Percentiles rank a stretch among this genome's conserved stretches.
Evolutionary conservation across 2,329 filamentous ascomycete genomes (phyloP).

Genomic region (Colletotrichum sp.): DNA sequence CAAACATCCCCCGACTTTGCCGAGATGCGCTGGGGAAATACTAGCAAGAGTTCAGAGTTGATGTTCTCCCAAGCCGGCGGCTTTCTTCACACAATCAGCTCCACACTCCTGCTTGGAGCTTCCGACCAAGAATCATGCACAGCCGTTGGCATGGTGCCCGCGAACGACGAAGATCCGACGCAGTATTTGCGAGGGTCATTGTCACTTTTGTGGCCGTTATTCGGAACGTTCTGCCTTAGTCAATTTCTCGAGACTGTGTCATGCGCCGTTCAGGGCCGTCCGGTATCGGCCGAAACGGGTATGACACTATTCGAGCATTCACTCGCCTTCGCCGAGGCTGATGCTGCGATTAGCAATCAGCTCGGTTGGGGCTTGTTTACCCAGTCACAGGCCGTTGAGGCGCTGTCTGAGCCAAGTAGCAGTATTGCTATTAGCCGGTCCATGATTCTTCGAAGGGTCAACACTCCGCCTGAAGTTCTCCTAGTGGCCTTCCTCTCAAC

Average conservation of each 20-base stretch:
- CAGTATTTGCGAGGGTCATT: slow-evolving; percentile 76
- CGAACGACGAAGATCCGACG: slow-evolving; percentile 52
- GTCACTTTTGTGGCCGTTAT: slow-evolving; percentile 76
- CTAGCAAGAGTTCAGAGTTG: slow-evolving; percentile 67
- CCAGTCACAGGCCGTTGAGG: slow-evolving; percentile 46
- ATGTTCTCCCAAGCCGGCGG: slow-evolving; percentile 74
- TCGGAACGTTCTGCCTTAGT: slow-evolving; percentile 72
- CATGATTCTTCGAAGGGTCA: slow-evolving; percentile 79
- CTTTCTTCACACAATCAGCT: slow-evolving; percentile 75
- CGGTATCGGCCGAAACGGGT: slow-evolving; percentile 82
- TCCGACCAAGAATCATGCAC: slow-evolving; percentile 77
- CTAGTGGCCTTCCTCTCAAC: slow-evolving; percentile 87
- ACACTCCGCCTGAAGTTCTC: slow-evolving; percentile 88
- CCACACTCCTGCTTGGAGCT: slow-evolving; percentile 73
- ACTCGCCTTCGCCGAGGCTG: slow-evolving; percentile 92
- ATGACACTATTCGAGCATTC: slow-evolving; percentile 98
- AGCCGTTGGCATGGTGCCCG: slow-evolving; percentile 74
- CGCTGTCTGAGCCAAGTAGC: not conserved
- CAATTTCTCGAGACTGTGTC: slow-evolving; percentile 90
- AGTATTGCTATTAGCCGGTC: slow-evolving; percentile 59
- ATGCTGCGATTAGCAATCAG: slow-evolving; percentile 82
- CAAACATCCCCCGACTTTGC: slow-evolving; percentile 82
- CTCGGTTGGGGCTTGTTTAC: slow-evolving; percentile 73
- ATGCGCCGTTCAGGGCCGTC: slow-evolving; percentile 84
- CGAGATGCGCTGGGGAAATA: slow-evolving; percentile 71